Evolutionary conservation across 192 early-diverging fungal genomes (phyloP).

Genomic region (Mortierella hygrophila): DNA sequence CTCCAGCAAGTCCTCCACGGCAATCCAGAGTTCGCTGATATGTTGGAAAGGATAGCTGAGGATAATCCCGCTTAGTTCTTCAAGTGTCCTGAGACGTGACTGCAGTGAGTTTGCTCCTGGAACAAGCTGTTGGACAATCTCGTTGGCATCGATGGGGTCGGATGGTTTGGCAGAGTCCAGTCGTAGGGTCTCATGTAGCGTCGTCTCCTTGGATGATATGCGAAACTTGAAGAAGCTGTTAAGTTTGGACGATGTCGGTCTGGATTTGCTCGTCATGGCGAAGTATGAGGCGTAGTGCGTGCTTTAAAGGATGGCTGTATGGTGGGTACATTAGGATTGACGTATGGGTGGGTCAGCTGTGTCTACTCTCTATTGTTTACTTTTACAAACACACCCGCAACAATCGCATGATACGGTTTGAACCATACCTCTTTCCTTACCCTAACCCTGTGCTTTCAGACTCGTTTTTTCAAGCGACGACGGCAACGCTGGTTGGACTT

Average conservation of each 20-base stretch:
- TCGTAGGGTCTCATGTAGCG: slow-evolving; percentile 39
- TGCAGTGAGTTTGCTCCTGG: slow-evolving; percentile 47
- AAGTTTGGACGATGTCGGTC: slow-evolving; percentile 38
- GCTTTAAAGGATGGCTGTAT: neutral
- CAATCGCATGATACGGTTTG: neutral
- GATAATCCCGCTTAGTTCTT: slow-evolving; percentile 61
- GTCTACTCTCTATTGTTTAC: neutral
- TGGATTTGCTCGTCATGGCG: slow-evolving; percentile 28
- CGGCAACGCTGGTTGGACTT: neutral
- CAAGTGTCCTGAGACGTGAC: slow-evolving; percentile 61
- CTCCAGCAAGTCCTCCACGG: slow-evolving; percentile 61
- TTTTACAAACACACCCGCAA: neutral
- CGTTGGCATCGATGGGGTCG: slow-evolving; percentile 65
- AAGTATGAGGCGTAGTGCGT: neutral
- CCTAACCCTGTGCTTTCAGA: neutral
- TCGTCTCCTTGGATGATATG: slow-evolving; percentile 32
- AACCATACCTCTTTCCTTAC: neutral
- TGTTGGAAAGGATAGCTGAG: slow-evolving; percentile 66
- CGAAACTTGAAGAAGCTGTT: slow-evolving; percentile 53
- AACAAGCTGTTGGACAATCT: slow-evolving; percentile 61
- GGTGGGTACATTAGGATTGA: neutral
- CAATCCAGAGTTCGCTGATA: slow-evolving; percentile 66
- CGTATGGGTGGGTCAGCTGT: neutral
- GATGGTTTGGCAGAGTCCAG: slow-evolving; percentile 48
- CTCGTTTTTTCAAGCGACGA: neutral